Conservation (phyloP, 768 basidiomycete species). For the Macrolepiota albuminosa region DNA sequence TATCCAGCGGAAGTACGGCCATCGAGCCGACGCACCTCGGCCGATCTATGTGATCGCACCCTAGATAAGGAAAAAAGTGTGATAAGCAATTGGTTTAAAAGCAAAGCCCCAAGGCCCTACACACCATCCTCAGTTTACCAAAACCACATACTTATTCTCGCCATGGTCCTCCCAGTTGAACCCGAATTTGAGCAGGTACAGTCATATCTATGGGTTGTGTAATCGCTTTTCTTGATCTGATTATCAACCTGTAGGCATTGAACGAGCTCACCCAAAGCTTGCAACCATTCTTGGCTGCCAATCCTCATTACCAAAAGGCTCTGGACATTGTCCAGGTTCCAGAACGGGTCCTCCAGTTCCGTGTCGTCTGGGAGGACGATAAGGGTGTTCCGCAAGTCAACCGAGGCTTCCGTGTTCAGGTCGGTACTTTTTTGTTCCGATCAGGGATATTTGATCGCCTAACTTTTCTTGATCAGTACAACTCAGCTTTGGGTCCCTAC, state of each 20-base stretch:
- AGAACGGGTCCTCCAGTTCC: conserved; percentile 60
- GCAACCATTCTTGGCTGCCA: conserved; percentile 56
- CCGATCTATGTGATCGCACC: neutral
- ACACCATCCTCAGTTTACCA: neutral
- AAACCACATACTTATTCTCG: neutral
- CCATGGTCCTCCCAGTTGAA: conserved; percentile 47
- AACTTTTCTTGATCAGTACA: conserved; percentile 40
- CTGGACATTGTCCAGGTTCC: conserved; percentile 59
- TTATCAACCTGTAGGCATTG: conserved; percentile 41
- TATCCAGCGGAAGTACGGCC: neutral
- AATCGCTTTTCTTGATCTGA: neutral
- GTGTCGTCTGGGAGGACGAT: conserved; percentile 76
- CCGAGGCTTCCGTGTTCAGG: conserved; percentile 71
- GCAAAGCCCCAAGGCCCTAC: neutral
- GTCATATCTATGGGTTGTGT: neutral
- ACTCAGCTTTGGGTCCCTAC: conserved; percentile 75
- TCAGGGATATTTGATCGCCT: conserved; percentile 1
- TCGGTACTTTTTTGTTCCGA: conserved; percentile 20
- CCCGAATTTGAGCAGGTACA: conserved; percentile 68
- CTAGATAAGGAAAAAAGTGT: neutral
- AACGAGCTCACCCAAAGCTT: conserved; percentile 62
- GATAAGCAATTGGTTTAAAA: conserved; percentile 3
- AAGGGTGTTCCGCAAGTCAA: conserved; percentile 61
- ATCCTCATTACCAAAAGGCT: conserved; percentile 65
- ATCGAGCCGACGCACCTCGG: neutral